Conservation (phyloP, 306 rosid species). For the Mimosa bimucronata region DNA sequence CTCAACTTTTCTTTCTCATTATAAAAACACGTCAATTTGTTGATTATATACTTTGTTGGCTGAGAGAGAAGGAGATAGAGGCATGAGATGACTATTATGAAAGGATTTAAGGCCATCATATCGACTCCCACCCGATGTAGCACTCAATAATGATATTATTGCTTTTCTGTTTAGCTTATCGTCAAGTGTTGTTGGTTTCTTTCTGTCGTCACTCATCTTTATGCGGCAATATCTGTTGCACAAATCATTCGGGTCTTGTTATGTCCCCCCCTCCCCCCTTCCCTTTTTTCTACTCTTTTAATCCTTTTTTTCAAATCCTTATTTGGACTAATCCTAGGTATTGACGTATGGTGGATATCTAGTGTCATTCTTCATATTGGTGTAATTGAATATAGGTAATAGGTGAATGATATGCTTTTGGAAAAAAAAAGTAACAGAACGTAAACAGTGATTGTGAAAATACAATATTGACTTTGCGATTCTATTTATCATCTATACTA, state of each 20-base stretch:
- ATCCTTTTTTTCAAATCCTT: constrained; percentile 6
- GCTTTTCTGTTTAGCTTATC: constrained; percentile 18
- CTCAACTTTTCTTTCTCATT: background rate
- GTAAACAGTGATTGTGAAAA: background rate
- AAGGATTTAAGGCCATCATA: background rate
- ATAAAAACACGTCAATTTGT: background rate
- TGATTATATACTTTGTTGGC: background rate
- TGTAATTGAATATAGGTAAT: too few species aligned
- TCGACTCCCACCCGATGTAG: constrained; percentile 4
- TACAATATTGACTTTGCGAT: background rate
- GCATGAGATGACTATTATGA: constrained; percentile 9
- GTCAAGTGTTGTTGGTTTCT: background rate
- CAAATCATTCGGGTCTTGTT: constrained; percentile 13
- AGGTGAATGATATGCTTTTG: too few species aligned
- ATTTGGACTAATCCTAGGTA: background rate
- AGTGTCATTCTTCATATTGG: background rate
- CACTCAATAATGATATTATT: constrained; percentile 4
- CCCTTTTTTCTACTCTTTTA: background rate
- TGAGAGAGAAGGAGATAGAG: background rate
- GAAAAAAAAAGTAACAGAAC: too few species aligned
- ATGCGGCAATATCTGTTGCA: constrained; percentile 11
- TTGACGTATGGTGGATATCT: background rate
- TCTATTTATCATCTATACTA: background rate
- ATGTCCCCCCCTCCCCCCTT: background rate
- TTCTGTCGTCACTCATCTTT: constrained; percentile 12